Conservation (phyloP, 2,329 filamentous ascomycete genomes). For the Pseudogymnoascus sp. region DNA sequence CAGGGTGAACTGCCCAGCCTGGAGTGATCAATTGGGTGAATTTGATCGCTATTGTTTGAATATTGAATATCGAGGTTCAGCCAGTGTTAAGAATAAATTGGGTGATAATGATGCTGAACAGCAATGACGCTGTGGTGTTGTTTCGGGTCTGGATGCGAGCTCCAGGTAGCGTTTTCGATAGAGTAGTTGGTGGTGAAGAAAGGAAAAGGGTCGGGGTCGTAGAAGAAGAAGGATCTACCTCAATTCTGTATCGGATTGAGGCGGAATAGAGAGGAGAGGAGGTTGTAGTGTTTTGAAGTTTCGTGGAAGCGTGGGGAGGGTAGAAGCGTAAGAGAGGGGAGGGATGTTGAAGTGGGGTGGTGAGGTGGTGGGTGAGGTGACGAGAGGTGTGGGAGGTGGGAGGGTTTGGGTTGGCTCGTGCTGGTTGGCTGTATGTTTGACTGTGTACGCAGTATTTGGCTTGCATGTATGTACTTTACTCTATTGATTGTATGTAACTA, state of each 20-base stretch:
- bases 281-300: not conserved
- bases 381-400: slow-evolving; percentile 7
- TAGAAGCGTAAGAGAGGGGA: slow-evolving; percentile 1
- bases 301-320: not conserved
- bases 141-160: not conserved
- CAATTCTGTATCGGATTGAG: slow-evolving; percentile 3
- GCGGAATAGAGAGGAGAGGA: not conserved
- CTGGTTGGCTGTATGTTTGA: slow-evolving; percentile 1
- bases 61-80: not conserved
- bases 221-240: not conserved
- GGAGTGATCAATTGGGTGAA: not conserved
- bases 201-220: not conserved
- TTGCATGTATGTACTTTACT: not conserved
- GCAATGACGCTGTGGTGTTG: slow-evolving; percentile 3
- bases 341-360: slow-evolving; percentile 6
- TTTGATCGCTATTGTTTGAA: not conserved
- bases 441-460: not conserved
- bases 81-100: slow-evolving; percentile 4
- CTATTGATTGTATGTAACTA: not conserved
- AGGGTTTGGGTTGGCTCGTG: slow-evolving; percentile 7
- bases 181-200: not conserved
- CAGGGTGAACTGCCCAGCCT: not conserved
- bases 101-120: slow-evolving; percentile 3
- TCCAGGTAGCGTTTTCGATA: not conserved
- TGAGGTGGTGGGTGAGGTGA: not conserved